A percentile compares a stretch with the other conserved stretches of the same genome.
Evolutionary conservation across 116 monocot genomes (phyloP).

Genomic region (Cymodocea nodosa): DNA sequence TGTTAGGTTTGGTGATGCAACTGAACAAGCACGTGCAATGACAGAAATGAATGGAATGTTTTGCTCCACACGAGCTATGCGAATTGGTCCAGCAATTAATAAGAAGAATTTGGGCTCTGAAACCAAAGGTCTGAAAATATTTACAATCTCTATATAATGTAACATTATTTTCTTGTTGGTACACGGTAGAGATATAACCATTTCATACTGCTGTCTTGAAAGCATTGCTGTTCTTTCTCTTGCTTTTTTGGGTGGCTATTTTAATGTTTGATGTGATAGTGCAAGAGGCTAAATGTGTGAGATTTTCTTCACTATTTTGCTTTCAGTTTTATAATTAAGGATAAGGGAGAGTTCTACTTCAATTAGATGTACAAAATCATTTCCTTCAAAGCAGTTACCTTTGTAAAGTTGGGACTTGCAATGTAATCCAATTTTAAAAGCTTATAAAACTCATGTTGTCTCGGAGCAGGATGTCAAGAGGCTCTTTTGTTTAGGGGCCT

Average conservation of each 20-base stretch:
- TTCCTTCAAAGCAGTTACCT: slow-evolving; percentile 38
- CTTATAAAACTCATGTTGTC: slow-evolving; percentile 71
- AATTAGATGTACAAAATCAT: slow-evolving; percentile 26
- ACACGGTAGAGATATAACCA: too few species aligned
- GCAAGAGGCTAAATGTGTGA: too few species aligned
- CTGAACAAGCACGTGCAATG: slow-evolving; percentile 81
- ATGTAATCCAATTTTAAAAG: slow-evolving; percentile 32
- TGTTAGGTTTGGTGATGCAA: slow-evolving; percentile 84
- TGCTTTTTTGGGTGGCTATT: too few species aligned
- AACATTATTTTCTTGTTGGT: slow-evolving; percentile 8
- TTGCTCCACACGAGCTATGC: slow-evolving; percentile 72
- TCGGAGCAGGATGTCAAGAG: slow-evolving; percentile 83
- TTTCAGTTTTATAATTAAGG: too few species aligned
- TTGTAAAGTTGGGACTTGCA: slow-evolving; percentile 38
- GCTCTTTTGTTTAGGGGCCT: slow-evolving; percentile 64
- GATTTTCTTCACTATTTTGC: too few species aligned
- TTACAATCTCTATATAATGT: background rate
- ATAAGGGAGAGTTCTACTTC: too few species aligned
- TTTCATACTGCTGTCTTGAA: too few species aligned
- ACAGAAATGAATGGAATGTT: slow-evolving; percentile 92
- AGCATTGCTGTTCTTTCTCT: too few species aligned
- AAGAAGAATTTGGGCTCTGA: slow-evolving; percentile 37
- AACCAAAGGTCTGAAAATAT: slow-evolving; percentile 9
- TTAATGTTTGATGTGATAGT: too few species aligned
- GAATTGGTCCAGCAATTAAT: slow-evolving; percentile 66